phyloP scores from a whole-genome alignment of 805 yeast species.

The Clavispora phyllophila region DNA sequence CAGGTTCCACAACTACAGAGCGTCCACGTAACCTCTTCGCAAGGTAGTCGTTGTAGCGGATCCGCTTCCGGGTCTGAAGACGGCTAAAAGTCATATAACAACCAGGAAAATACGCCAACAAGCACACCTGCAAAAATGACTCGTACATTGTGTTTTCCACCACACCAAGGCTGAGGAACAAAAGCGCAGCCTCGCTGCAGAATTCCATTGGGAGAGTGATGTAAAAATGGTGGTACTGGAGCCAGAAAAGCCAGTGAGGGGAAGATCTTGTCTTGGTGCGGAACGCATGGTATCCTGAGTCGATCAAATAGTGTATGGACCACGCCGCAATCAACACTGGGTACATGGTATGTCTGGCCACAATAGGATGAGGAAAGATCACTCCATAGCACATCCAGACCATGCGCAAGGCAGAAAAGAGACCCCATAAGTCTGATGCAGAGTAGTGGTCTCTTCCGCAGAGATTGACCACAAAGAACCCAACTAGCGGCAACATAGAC shows the following conservation, averaged over 20 bases:
- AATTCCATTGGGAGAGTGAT: conserved; percentile 30
- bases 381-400: conserved; percentile 38
- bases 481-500: conserved; percentile 29
- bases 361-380: conserved; percentile 36
- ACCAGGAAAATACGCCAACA: conserved; percentile 32
- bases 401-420: conserved; percentile 27
- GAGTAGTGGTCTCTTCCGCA: conserved; percentile 3
- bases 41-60: conserved; percentile 19
- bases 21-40: conserved; percentile 16
- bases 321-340: conserved; percentile 33
- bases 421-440: conserved; percentile 21
- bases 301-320: conserved; percentile 30
- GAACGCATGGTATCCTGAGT: conserved; percentile 33
- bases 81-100: conserved; percentile 33
- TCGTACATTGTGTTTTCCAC: conserved; percentile 23
- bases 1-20: not conserved
- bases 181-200: conserved; percentile 29
- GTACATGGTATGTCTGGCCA: conserved; percentile 39
- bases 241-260: conserved; percentile 32
- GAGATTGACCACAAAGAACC: conserved; percentile 14
- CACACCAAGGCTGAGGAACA: conserved; percentile 32
- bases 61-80: conserved; percentile 17
- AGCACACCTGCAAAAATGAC: conserved; percentile 18
- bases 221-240: conserved; percentile 31
- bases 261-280: conserved; percentile 30